Base-by-base conservation (phyloP, 2,329 filamentous ascomycete species). In the Ascochyta koolunga region DNA sequence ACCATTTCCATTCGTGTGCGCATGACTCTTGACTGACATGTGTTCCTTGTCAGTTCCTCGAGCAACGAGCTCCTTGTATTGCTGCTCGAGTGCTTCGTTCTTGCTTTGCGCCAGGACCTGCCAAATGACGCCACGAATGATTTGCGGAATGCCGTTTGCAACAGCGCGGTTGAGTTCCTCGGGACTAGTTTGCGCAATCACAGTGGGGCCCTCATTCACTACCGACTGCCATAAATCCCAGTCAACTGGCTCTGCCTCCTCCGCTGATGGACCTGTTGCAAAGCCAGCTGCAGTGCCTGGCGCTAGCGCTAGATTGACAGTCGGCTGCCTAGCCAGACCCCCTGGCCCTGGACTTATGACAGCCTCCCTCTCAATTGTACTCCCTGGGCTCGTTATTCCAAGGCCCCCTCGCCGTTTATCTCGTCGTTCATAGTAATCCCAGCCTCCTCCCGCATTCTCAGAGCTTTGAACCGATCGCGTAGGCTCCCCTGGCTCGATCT, bases 171-270 rank as follows among this genome's bases (percentile, higher is more conserved):
- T 96, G 52, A 99, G 79, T 72, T 97, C 93, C 66, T 96, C 91
- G 0, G 93, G 83, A 68, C 92, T 96, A 4, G 91, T 92, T 55
- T 91, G 86, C 10, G 91, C 89, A 43, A 98, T 89, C 9, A 91
- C 93, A 24, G 91, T 86, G 15, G 93, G 92, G 0, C 95, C 95
- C 77, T 97, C 91, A 63, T 97, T 96, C 29, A 99, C 95, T 4
- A 99, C 89, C 21, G 89, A 86, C 72, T 99, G 93, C 95, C 95
- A 99, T 33, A 99, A 79, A 74, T 99, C 95, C 95, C 95, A 99
- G 71, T 99, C 92, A n/a, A 99, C 95, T 21, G 90, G 88, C 15
- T 82, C 80, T 22, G 79, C 77, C 27, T 81, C 78, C 67, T 93
- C 90, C 13, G 87, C 86, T 3, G 90, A 88, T 8, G 89, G 89